Evolutionary conservation across 139 green algal species (phyloP).

Genomic region (Coelastrella sp.): DNA sequence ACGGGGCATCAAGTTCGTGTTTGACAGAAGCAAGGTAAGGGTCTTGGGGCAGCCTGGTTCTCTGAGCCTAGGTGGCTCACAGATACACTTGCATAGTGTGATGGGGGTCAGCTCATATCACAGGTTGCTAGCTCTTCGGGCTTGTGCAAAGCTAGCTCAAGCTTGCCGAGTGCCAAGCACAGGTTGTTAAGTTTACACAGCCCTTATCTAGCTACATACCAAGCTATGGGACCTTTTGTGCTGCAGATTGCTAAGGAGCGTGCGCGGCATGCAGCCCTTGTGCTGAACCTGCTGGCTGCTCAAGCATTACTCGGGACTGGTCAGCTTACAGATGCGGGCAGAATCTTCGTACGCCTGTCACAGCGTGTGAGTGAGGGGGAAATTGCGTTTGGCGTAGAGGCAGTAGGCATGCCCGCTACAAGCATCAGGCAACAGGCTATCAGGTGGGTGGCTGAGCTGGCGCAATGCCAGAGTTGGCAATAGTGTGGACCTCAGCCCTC

Average conservation of each 20-base stretch:
- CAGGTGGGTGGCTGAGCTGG: background rate
- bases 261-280: slow-evolving; percentile 58
- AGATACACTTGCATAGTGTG: too few relatives aligned
- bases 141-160: too few relatives aligned
- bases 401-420: slow-evolving; percentile 68
- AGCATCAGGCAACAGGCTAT: slow-evolving; percentile 81
- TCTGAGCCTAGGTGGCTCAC: too few relatives aligned
- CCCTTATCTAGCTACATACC: too few relatives aligned
- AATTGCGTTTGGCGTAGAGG: slow-evolving; percentile 73
- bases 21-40: slow-evolving; percentile 36
- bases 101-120: too few relatives aligned
- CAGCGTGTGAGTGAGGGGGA: slow-evolving; percentile 82
- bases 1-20: slow-evolving; percentile 49
- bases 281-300: slow-evolving; percentile 60
- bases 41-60: too few relatives aligned
- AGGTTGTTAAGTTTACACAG: too few relatives aligned
- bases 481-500: too few relatives aligned
- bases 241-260: slow-evolving; percentile 45
- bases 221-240: too few relatives aligned
- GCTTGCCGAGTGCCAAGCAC: too few relatives aligned
- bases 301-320: slow-evolving; percentile 56
- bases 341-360: slow-evolving; percentile 62
- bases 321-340: slow-evolving; percentile 7
- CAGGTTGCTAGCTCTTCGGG: too few relatives aligned
- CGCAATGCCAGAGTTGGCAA: background rate